Conservation (phyloP, 768 basidiomycete species). For the Grammothele lineata region DNA sequence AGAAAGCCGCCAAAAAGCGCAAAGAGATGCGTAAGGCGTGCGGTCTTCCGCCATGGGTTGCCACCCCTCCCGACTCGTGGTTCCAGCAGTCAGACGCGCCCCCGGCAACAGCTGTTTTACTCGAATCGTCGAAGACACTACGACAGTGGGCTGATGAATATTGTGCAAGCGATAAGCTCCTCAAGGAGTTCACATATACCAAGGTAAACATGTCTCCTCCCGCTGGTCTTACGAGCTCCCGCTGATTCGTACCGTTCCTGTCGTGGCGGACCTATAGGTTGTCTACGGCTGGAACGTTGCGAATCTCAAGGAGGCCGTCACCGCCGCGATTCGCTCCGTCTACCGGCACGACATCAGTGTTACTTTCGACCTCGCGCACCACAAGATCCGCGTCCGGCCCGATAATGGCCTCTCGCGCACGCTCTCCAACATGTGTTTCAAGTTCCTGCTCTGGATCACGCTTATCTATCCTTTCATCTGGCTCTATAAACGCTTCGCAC, state of each 20-base stretch:
- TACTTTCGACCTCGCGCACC: slow-evolving; percentile 41
- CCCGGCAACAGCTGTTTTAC: slow-evolving; percentile 17
- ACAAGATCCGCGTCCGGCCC: slow-evolving; percentile 61
- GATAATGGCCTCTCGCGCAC: slow-evolving; percentile 60
- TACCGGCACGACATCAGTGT: slow-evolving; percentile 40
- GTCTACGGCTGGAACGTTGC: slow-evolving; percentile 58
- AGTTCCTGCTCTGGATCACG: slow-evolving; percentile 61
- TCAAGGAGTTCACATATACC: slow-evolving; percentile 77
- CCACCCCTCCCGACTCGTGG: slow-evolving; percentile 11
- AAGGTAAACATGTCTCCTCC: slow-evolving; percentile 58
- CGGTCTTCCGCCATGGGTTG: slow-evolving; percentile 53
- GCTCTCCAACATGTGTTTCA: slow-evolving; percentile 69
- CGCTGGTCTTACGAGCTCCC: slow-evolving; percentile 2
- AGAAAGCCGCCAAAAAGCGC: slow-evolving; percentile 43
- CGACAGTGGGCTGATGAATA: slow-evolving; percentile 84
- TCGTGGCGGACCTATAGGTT: slow-evolving; percentile 32
- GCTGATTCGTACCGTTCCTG: background rate
- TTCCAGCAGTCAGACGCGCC: background rate
- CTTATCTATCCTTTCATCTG: slow-evolving; percentile 79
- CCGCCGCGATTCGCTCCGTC: slow-evolving; percentile 35
- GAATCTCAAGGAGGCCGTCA: slow-evolving; percentile 36
- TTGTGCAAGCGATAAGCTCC: slow-evolving; percentile 59
- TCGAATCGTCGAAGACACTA: slow-evolving; percentile 57
- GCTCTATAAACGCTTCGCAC: slow-evolving; percentile 69
- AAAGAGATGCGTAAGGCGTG: slow-evolving; percentile 35